Percentiles rank a stretch among this genome's conserved stretches.
These are phyloP conservation scores for Trichoderma asperelloides DNA, from an alignment of 495 filamentous ascomycete genomes.

Conservation along the genomic window DNA sequence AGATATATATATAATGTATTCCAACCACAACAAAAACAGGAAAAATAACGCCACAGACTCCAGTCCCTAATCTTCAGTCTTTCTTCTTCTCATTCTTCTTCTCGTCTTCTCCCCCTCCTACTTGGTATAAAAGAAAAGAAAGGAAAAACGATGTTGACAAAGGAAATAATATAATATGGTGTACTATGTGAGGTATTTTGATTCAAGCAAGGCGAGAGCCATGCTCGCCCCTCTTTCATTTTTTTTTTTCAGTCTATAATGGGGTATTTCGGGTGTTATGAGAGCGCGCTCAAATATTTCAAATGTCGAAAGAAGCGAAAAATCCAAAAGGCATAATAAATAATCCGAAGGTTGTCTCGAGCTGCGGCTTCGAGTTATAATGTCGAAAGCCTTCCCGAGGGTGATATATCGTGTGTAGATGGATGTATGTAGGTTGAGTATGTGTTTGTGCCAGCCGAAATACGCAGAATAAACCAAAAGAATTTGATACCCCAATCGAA, in stretches of 20 bases:
- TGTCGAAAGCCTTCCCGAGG: neutral
- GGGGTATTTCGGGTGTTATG: conserved; percentile 9
- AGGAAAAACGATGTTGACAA: neutral
- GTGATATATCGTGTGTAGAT: neutral
- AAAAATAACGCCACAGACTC: conserved; percentile 1
- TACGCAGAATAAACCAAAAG: conserved; percentile 4
- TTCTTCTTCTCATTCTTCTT: neutral
- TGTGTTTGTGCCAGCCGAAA: conserved; percentile 5
- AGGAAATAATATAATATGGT: conserved; percentile 3
- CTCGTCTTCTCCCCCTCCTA: neutral
- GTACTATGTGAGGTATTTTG: neutral
- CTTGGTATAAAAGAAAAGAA: neutral
- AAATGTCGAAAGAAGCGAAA: neutral
- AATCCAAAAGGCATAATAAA: neutral
- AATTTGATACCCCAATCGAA: conserved; percentile 1
- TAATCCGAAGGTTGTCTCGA: neutral
- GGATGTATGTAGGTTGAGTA: neutral
- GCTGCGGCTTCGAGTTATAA: neutral
- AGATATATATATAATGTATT: neutral
- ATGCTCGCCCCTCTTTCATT: neutral
- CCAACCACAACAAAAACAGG: conserved; percentile 1
- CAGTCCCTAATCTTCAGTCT: neutral
- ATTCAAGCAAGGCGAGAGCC: neutral
- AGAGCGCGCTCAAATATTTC: neutral
- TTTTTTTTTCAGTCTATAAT: conserved; percentile 9